Conservation (phyloP, 2,329 filamentous ascomycete species). For the Rhynchosporium agropyri region DNA sequence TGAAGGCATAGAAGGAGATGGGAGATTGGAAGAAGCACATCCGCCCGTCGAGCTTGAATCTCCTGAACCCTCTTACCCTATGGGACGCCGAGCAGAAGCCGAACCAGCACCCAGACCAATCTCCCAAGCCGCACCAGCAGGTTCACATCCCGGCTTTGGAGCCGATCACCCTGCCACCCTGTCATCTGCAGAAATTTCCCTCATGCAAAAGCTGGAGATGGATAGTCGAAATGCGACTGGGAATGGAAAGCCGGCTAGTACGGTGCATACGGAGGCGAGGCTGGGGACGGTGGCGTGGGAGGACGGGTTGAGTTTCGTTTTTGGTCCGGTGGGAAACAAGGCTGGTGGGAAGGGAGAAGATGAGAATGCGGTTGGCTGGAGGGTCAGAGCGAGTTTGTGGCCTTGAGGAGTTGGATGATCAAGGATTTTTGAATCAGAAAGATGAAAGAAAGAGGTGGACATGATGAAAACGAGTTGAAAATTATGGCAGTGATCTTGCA, state of each 20-base stretch:
- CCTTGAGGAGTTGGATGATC: slow-evolving; percentile 21
- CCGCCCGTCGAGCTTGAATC: neutral
- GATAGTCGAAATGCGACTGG: slow-evolving; percentile 6
- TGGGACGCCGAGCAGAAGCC: neutral
- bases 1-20: neutral
- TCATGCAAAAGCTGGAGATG: neutral
- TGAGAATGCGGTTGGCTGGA: neutral
- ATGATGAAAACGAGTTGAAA: too few species aligned
- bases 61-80: neutral
- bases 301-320: slow-evolving; percentile 22
- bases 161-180: neutral
- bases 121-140: neutral
- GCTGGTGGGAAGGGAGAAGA: neutral
- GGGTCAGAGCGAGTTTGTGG: slow-evolving; percentile 33
- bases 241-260: neutral
- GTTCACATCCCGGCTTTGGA: neutral
- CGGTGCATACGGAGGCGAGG: neutral
- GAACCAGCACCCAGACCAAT: neutral
- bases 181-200: neutral
- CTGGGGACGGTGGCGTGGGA: slow-evolving; percentile 16
- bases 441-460: too few species aligned
- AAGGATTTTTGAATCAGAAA: too few species aligned
- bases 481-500: too few species aligned
- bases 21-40: neutral
- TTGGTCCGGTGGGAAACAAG: slow-evolving; percentile 23